Base-by-base conservation (phyloP, 2,329 filamentous ascomycete species). In the Clarireedia monteithiana region DNA sequence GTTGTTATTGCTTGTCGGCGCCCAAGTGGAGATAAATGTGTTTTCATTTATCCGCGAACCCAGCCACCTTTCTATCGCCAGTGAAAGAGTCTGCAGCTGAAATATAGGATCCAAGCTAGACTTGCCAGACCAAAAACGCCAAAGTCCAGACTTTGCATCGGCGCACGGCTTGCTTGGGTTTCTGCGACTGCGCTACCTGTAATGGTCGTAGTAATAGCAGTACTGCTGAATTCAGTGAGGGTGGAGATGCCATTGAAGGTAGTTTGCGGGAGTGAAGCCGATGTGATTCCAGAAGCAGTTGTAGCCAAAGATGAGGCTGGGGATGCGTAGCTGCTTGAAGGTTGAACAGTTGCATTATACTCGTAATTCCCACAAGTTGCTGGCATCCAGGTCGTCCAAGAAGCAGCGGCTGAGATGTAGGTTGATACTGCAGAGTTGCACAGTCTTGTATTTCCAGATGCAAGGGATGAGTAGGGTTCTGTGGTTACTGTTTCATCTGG, bases 21-120 rank as follows among this genome's bases (percentile, higher is more conserved):
- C 27, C 27, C 27, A 30, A 30, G 27, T 30, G 27, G 27, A 30
- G 27, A 30, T 30, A 5, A 30, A 30, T 7, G 10, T 30, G 10
- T 30, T 30, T 30, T 30, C 27, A 30, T 30, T 30, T 30, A 30
- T 30, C 27, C 27, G 27, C 27, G 2, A 30, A 30, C 27, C 27
- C 27, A 30, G 27, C 27, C 38, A 17, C 15, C 38, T 40, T 14
- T 20, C 42, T 27, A 20, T 47, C 44, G 48, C 47, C 51, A 7
- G 20, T 24, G 10, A 45, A 23, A 20, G 26, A 26, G 24, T 30
- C 23, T 47, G 48, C 39, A 56, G 48, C 39, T 30, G 23, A 56
- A 52, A 40, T 46, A 56, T 10, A 56, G 30, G 15, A 52, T 52
- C 53, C 53, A 56, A 27, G 12, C 40, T 10, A 56, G 39, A 39